These are phyloP conservation scores for Aspergillus funiculosus DNA, from an alignment of 495 filamentous ascomycete species.

Conservation along the genomic window DNA sequence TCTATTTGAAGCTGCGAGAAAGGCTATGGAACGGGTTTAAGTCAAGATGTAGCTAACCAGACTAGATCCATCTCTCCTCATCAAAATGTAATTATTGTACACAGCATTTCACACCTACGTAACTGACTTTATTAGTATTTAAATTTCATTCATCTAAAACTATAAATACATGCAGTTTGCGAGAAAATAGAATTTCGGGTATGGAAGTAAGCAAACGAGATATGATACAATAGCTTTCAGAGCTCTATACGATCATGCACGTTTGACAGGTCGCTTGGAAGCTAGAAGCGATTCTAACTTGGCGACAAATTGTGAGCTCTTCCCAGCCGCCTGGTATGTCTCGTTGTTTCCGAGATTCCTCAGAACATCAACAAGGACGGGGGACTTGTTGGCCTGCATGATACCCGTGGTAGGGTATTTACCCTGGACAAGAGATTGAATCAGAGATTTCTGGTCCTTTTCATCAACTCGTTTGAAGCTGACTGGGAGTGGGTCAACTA, in stretches of 20 bases:
- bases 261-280: slow-evolving; percentile 28
- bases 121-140: background rate
- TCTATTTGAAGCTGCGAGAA: slow-evolving; percentile 60
- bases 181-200: background rate
- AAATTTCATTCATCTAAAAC: background rate
- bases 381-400: slow-evolving; percentile 17
- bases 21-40: slow-evolving; percentile 47
- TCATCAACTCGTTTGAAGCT: slow-evolving; percentile 43
- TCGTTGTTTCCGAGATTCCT: slow-evolving; percentile 41
- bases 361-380: slow-evolving; percentile 32
- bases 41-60: too few relatives aligned
- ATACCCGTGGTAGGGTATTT: slow-evolving; percentile 29
- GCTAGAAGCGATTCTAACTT: slow-evolving; percentile 42
- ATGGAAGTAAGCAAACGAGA: slow-evolving; percentile 12
- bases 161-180: background rate
- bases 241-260: slow-evolving; percentile 16
- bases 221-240: slow-evolving; percentile 27
- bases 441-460: slow-evolving; percentile 56
- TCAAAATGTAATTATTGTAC: background rate
- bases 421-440: slow-evolving; percentile 65
- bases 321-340: slow-evolving; percentile 40
- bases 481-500: slow-evolving; percentile 32
- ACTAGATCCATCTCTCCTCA: too few relatives aligned
- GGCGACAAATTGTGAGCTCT: slow-evolving; percentile 35
- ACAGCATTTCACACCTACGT: background rate